Conservation (phyloP, 371 early-diverging fungal genomes). For the Mortierella sp. region DNA sequence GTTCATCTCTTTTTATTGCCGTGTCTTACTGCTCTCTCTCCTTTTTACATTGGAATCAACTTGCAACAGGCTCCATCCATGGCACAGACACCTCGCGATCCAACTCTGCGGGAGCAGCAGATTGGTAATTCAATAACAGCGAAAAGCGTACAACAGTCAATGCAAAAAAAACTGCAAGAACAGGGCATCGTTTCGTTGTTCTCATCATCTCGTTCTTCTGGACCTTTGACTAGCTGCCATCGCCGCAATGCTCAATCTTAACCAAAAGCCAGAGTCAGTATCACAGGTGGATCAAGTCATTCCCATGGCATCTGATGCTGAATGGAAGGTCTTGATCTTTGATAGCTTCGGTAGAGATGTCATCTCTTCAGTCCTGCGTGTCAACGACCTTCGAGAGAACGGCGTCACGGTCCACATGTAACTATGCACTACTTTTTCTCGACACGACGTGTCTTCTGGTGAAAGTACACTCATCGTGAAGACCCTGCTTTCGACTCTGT, state of each 20-base stretch:
- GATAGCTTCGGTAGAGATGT: constrained; percentile 95
- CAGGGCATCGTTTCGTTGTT: background rate
- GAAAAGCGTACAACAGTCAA: background rate
- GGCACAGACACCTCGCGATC: constrained; percentile 23
- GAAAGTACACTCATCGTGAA: no score
- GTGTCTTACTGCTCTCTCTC: no score
- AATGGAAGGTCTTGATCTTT: constrained; percentile 98
- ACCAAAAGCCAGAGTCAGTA: constrained; percentile 50
- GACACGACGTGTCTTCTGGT: background rate
- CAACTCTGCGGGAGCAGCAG: constrained; percentile 28
- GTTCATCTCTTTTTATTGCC: no score
- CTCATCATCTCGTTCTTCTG: background rate
- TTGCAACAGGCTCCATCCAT: background rate
- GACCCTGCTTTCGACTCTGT: no score
- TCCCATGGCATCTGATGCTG: constrained; percentile 53
- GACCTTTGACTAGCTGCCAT: constrained; percentile 57
- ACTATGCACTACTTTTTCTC: constrained; percentile 8
- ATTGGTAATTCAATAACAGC: constrained; percentile 2
- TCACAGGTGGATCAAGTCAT: constrained; percentile 43
- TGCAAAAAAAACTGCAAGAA: background rate
- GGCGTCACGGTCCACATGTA: constrained; percentile 99
- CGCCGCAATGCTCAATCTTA: constrained; percentile 69
- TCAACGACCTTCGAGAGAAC: constrained; percentile 96
- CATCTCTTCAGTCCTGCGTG: constrained; percentile 96
- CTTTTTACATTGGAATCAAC: no score